phyloP scores from a whole-genome alignment of 305 asterid genomes.

The Fraxinus nigra region DNA sequence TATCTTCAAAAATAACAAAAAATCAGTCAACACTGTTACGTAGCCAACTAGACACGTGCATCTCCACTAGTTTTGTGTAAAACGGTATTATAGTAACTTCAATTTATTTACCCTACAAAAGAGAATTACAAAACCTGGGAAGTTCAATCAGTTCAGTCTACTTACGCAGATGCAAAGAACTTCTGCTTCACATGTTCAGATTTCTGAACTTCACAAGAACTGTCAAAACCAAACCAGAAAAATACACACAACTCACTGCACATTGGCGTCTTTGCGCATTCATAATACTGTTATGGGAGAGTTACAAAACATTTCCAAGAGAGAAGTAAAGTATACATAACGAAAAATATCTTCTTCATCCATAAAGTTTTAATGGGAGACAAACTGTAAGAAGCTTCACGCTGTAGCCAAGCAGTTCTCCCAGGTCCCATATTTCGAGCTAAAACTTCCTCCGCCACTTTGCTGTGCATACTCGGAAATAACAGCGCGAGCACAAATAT shows the following conservation, averaged over 20 bases:
- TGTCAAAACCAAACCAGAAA: not conserved
- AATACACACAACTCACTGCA: not conserved
- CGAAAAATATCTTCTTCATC: not conserved
- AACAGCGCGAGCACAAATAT: constrained; percentile 74
- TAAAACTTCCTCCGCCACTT: constrained; percentile 89
- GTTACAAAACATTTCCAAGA: not conserved
- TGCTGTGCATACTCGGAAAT: constrained; percentile 72
- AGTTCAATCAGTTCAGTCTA: not conserved
- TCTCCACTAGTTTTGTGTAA: not conserved
- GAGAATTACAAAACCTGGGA: not conserved
- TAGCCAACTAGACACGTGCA: too few relatives aligned
- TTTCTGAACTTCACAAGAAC: not conserved
- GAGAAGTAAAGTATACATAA: not conserved
- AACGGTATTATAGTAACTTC: not conserved
- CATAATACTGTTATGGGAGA: not conserved
- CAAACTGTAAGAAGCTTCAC: not conserved
- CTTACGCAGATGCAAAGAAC: not conserved
- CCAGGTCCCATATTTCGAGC: constrained; percentile 90
- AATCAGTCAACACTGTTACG: too few relatives aligned
- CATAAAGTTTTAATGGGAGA: not conserved
- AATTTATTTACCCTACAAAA: not conserved
- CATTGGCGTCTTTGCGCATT: not conserved
- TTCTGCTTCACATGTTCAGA: not conserved
- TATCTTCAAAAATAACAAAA: too few relatives aligned
- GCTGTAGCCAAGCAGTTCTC: constrained; percentile 63